A percentile compares a stretch with the other conserved stretches of the same genome.
phyloP scores from a whole-genome alignment of 495 filamentous ascomycete genomes.

The Tricharina praecox region DNA sequence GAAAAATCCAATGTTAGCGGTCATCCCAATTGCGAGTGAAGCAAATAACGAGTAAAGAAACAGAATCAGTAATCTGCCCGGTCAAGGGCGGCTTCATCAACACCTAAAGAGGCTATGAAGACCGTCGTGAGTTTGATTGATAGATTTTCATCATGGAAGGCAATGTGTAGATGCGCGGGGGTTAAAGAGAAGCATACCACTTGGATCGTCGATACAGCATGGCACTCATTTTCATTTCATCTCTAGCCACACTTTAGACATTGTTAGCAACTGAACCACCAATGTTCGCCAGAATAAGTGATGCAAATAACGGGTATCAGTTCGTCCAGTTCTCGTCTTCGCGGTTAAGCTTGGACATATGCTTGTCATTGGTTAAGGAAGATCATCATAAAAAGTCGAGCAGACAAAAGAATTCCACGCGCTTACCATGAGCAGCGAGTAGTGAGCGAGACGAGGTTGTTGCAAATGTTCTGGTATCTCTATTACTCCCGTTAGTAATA shows the following conservation, averaged over 20 bases:
- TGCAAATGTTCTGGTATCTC: no score
- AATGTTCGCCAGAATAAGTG: slow-evolving; percentile 4
- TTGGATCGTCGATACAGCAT: no score
- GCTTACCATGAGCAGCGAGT: no score
- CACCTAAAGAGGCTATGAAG: slow-evolving; percentile 67
- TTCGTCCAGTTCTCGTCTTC: slow-evolving; percentile 42
- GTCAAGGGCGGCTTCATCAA: slow-evolving; percentile 92
- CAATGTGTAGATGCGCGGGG: slow-evolving; percentile 5
- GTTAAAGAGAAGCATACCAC: no score
- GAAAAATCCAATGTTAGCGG: slow-evolving; percentile 1
- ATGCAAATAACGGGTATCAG: slow-evolving; percentile 20
- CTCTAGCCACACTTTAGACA: no score
- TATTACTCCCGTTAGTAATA: slow-evolving; percentile 10
- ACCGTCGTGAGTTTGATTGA: slow-evolving; percentile 87
- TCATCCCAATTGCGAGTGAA: neutral
- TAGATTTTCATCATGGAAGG: slow-evolving; percentile 50
- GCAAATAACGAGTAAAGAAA: neutral
- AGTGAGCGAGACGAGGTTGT: no score
- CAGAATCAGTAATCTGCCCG: slow-evolving; percentile 32
- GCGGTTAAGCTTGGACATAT: slow-evolving; percentile 65
- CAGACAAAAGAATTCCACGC: neutral
- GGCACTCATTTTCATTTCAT: no score
- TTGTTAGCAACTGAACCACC: slow-evolving; percentile 8
- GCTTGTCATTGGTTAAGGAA: slow-evolving; percentile 57
- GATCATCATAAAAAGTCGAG: slow-evolving; percentile 40